Percentiles rank a stretch among this genome's conserved stretches.
Evolutionary conservation across 2,329 filamentous ascomycete genomes (phyloP).

Genomic region (Thelonectria blattea): DNA sequence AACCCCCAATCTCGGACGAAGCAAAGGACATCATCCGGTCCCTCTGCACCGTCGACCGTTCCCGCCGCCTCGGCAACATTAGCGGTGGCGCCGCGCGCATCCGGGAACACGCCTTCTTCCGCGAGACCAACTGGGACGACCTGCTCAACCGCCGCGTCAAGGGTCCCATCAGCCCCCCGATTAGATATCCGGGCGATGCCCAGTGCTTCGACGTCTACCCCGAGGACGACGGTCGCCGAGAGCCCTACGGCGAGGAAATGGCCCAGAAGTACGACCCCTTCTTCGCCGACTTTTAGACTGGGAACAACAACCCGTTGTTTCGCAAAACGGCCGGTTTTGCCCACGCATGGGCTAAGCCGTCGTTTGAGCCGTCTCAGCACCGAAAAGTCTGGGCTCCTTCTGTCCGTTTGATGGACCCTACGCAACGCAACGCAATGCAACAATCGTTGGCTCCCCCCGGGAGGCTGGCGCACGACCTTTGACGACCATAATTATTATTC

Average conservation of each 20-base stretch:
- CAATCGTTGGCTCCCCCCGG: neutral
- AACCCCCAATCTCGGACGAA: constrained; percentile 68
- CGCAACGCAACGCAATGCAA: no score
- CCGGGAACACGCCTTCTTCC: constrained; percentile 79
- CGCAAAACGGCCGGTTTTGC: no score
- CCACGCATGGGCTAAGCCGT: no score
- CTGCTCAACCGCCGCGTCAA: constrained; percentile 67
- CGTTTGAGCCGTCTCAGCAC: no score
- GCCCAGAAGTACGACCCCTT: constrained; percentile 70
- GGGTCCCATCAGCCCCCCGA: constrained; percentile 77
- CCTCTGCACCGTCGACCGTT: constrained; percentile 80
- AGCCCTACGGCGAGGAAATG: constrained; percentile 73
- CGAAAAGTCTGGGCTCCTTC: no score
- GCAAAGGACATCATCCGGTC: constrained; percentile 78
- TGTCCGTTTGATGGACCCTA: neutral
- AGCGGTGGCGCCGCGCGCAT: constrained; percentile 74
- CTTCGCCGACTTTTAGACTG: constrained; percentile 67
- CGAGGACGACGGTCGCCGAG: constrained; percentile 71
- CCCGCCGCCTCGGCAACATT: constrained; percentile 78
- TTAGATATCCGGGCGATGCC: constrained; percentile 75
- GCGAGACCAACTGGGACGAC: constrained; percentile 74
- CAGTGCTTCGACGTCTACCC: constrained; percentile 85
- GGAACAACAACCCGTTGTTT: neutral
- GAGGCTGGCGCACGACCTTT: neutral
- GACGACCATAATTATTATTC: neutral